Evolutionary conservation across 192 early-diverging fungal species (phyloP).

Genomic region (Coemansia pectinata): DNA sequence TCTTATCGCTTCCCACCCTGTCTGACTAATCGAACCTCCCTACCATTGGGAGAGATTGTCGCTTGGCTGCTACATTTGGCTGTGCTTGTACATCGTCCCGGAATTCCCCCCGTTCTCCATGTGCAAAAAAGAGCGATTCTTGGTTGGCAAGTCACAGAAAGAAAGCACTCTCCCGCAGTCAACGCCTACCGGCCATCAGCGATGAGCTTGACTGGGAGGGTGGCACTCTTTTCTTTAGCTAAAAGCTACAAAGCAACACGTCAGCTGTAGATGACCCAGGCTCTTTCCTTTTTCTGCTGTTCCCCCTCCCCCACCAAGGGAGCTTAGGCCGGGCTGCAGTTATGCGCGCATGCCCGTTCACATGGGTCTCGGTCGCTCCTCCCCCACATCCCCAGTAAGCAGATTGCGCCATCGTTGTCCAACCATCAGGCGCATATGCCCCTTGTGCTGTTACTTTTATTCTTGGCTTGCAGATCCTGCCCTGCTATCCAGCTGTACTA

Average conservation of each 20-base stretch:
- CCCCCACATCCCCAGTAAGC: background rate
- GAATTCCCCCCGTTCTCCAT: background rate
- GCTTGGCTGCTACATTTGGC: background rate
- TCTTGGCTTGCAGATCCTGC: background rate
- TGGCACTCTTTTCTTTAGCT: background rate
- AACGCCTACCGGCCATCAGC: background rate
- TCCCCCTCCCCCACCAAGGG: background rate
- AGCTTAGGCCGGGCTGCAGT: background rate
- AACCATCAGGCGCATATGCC: background rate
- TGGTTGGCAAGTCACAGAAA: background rate
- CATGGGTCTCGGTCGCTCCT: background rate
- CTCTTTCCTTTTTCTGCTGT: background rate
- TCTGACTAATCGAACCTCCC: conserved; percentile 1
- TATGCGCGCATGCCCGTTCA: background rate
- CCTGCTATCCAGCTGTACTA: no score
- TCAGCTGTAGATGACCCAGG: background rate
- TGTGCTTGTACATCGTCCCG: background rate
- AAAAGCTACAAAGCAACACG: background rate
- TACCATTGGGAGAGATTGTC: background rate
- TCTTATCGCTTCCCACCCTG: background rate
- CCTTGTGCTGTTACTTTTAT: background rate
- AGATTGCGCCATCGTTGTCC: conserved; percentile 4
- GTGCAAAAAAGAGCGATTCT: background rate
- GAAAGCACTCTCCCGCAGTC: background rate
- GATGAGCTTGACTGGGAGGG: background rate